A percentile compares a stretch with the other conserved stretches of the same genome.
Evolutionary conservation across 2,329 filamentous ascomycete genomes (phyloP).

Genomic region (Aschersonia sp.): DNA sequence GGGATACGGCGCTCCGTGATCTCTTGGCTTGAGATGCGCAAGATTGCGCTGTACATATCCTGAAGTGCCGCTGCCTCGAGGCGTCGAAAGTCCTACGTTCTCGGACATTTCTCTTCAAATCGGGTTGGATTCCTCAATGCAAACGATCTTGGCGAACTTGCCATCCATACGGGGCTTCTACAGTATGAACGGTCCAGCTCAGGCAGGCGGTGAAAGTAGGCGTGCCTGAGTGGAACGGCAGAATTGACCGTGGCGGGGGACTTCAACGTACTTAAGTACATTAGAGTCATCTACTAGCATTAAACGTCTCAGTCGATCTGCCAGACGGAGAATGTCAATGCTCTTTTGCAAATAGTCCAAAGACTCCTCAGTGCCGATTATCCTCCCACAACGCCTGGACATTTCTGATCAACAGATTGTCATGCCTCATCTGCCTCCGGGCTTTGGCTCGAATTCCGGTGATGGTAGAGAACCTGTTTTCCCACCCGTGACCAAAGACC

Average conservation of each 20-base stretch:
- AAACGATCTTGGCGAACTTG: too few relatives aligned
- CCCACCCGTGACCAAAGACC: slow-evolving; percentile 67
- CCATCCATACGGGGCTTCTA: too few relatives aligned
- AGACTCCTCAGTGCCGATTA: not conserved
- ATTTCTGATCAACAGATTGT: not conserved
- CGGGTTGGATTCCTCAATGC: too few relatives aligned
- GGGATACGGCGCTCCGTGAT: slow-evolving; percentile 64
- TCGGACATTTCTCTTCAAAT: slow-evolving; percentile 55
- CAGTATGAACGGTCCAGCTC: not conserved
- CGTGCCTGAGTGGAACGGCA: slow-evolving; percentile 7
- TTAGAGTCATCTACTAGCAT: too few relatives aligned
- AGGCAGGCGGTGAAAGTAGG: slow-evolving; percentile 9
- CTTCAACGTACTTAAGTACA: not conserved
- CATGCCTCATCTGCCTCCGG: slow-evolving; percentile 21
- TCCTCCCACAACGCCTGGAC: too few relatives aligned
- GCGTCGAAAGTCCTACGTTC: slow-evolving; percentile 91
- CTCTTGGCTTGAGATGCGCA: slow-evolving; percentile 74
- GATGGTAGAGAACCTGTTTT: slow-evolving; percentile 41
- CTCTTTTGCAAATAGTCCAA: not conserved
- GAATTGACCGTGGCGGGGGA: slow-evolving; percentile 12
- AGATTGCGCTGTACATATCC: slow-evolving; percentile 96
- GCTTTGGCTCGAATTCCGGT: slow-evolving; percentile 3
- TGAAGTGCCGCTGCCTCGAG: slow-evolving; percentile 87
- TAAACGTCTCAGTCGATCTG: too few relatives aligned
- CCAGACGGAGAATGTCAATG: too few relatives aligned